Evolutionary conservation across 2,329 filamentous ascomycete genomes (phyloP), one percentile per base, ranked within the genome.

Genomic region (Stromatinia cepivora): DNA sequence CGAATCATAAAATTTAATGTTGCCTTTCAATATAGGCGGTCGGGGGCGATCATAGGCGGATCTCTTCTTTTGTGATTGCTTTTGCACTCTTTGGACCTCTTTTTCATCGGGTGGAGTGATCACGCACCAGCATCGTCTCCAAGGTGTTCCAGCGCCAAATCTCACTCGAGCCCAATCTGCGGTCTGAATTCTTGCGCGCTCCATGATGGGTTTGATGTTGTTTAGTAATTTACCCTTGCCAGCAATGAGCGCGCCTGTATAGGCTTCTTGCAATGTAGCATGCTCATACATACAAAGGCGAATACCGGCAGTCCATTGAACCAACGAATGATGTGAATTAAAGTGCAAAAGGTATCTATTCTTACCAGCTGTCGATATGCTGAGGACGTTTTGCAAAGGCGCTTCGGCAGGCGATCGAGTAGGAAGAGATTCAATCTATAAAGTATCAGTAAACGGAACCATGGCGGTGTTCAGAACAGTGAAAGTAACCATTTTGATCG

Each of bases 301-400:
- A 74, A 99, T 98, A 57, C 91, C 93, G 22, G 95, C 91, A 1
- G 95, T 97, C 95, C 95, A 99, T 81, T 98, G 94, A 3, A 94
- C 90, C 67, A 99, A 84, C 0, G 94, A 97, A 77, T 97, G 92
- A 74, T 94, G 88, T 0, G 94, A 97, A 79, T 96, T 97, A 82
- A 99, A 99, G 80, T 98, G 95, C 50, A 99, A 85, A 1, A 99
- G 84, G 78, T 97, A 98, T 74, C 95, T 90, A 79, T 99, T 99
- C 77, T 93, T 92, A 61, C 94, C 95, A 28, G 95, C 95, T 13
- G 95, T 99, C 8, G 93, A 98, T 70, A 99, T 88, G 80, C 94
- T 97, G 62, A 99, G 87, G 53, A 99, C 94, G 76, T 99, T 97
- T 78, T 97, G 92, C 67, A 99, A 83, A 22, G 92, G 91, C 75